Conservation (phyloP, 2,329 filamentous ascomycete genomes). For the Mariannaea sp. region DNA sequence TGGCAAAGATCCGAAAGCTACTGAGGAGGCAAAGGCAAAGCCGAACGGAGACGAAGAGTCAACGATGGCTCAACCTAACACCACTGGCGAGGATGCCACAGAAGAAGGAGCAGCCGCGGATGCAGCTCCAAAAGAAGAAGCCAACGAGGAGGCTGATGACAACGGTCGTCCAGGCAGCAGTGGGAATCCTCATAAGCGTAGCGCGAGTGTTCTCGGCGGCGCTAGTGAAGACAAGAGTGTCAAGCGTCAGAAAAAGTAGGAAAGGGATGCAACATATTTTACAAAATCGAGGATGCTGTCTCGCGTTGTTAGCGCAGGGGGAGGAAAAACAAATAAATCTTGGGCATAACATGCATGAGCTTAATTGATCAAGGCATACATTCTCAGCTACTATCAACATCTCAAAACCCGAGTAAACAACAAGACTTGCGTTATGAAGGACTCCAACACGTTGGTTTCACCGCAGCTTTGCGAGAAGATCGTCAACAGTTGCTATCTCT, state of each 20-base stretch:
- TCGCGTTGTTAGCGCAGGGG: not conserved
- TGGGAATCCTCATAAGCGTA: constrained; percentile 68
- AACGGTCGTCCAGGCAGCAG: constrained; percentile 46
- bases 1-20: constrained; percentile 13
- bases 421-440: too few species aligned
- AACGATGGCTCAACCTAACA: constrained; percentile 12
- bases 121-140: constrained; percentile 21
- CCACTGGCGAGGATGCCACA: constrained; percentile 24
- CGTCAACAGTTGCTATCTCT: too few species aligned
- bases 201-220: constrained; percentile 78
- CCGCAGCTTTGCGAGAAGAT: too few species aligned
- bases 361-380: too few species aligned
- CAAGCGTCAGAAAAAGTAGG: constrained; percentile 60
- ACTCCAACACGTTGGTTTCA: too few species aligned
- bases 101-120: constrained; percentile 29
- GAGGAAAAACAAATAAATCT: too few species aligned
- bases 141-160: constrained; percentile 37
- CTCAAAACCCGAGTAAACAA: too few species aligned
- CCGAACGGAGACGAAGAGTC: constrained; percentile 30
- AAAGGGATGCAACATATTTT: constrained; percentile 33
- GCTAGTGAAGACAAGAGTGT: constrained; percentile 64
- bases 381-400: too few species aligned
- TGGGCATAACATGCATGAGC: too few species aligned
- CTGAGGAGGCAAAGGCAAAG: constrained; percentile 22
- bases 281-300: too few species aligned